A percentile compares a stretch with the other conserved stretches of the same genome.
Conservation (phyloP, 164 flowering plant genomes). For the Tinospora cordifolia region DNA sequence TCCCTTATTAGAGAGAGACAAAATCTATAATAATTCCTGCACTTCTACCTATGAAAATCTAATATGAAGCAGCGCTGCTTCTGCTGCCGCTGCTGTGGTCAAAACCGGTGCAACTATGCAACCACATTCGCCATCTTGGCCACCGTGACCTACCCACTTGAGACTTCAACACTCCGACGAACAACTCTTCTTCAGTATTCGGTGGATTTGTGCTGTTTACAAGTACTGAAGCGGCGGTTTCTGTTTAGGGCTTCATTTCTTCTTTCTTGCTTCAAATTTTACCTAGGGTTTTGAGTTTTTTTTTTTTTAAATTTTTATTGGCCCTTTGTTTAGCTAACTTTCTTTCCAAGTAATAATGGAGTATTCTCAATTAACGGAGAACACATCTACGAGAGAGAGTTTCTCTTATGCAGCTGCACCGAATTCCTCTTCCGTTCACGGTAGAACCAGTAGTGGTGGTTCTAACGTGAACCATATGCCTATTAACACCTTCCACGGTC, state of each 20-base stretch:
- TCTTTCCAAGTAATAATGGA: conserved; percentile 33
- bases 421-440: conserved; percentile 28
- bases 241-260: neutral
- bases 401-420: conserved; percentile 32
- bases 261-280: neutral
- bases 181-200: too few species aligned
- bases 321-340: neutral
- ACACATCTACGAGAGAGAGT: conserved; percentile 32
- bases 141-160: neutral
- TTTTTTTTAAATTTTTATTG: too few species aligned
- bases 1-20: neutral
- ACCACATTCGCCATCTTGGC: conserved; percentile 2
- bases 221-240: too few species aligned
- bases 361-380: conserved; percentile 35
- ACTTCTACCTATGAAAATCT: neutral
- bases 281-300: conserved; percentile 9
- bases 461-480: conserved; percentile 11
- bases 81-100: neutral
- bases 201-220: too few species aligned
- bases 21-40: neutral
- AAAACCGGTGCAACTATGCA: neutral
- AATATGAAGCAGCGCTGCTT: neutral
- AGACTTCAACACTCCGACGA: too few species aligned
- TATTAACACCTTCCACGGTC: conserved; percentile 25
- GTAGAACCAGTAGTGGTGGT: conserved; percentile 24